Evolutionary conservation across 306 rosid species (phyloP), one percentile per base, ranked within the genome.

Genomic region (Ormosia emarginata): DNA sequence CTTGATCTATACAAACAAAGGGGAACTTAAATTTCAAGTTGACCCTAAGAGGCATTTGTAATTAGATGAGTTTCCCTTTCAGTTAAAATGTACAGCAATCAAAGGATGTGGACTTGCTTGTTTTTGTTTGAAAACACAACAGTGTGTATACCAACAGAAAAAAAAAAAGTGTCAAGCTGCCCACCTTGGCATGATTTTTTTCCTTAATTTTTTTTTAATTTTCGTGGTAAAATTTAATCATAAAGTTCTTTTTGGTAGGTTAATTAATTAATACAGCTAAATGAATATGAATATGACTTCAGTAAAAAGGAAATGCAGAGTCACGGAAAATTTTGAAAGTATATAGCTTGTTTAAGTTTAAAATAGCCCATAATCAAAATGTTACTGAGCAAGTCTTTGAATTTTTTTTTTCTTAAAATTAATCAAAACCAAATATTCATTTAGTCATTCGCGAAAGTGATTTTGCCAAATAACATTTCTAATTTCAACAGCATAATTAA

Each of bases 11-110:
- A 37, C 64, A 37, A 36, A 24, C 66, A 0, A 34, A 49, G 33
- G 17, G 9, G 71, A 58, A 44, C 83, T 55, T 57, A 79, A 6
- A 46, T 68, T 69, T 56, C 63, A 79, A 79, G 69, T 79, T 68
- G 82, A 67, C 59, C 68, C n/a, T 13, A 53, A 39, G 7, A 41
- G 39, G 14, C 49, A 30, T 67, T 3, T 39, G 37, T 68, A 79
- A 33, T 79, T 70, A 44, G 30, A 33, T 40, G 11, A 68, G 4
- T 79, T 67, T 79, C 82, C 4, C 43, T 79, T 56, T 68, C 77
- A 7, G 29, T 37, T 37, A 18, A 52, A 50, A 39, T 36, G 43
- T 52, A 34, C 37, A 17, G n/a, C 77, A 67, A 50, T 56, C 33
- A 52, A 64, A 29, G 40, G 74, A 65, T 77, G 81, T 49, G 6